Evolutionary conservation across 1,284 basidiomycete genomes (phyloP).

Genomic region (Stereum hirsutum): DNA sequence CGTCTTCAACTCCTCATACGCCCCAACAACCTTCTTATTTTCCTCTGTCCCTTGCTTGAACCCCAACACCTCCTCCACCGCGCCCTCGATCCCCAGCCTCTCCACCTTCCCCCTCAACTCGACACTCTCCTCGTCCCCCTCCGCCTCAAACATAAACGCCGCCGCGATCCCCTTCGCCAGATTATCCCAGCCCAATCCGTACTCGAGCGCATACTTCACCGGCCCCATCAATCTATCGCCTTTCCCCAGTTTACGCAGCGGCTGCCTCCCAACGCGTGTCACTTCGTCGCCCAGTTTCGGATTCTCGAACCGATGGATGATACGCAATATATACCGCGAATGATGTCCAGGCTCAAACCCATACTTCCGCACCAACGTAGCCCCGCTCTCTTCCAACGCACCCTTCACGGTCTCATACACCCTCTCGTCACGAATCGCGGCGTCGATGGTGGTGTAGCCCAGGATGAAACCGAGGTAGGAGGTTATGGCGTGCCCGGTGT

Average conservation of each 20-base stretch:
- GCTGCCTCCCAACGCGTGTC: constrained; percentile 26
- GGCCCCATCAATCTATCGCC: constrained; percentile 28
- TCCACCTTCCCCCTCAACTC: constrained; percentile 20
- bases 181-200: constrained; percentile 20
- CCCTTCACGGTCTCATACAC: constrained; percentile 13
- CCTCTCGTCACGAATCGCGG: constrained; percentile 17
- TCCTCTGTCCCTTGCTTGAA: constrained; percentile 18
- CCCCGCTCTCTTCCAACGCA: constrained; percentile 19
- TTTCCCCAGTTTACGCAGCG: constrained; percentile 26
- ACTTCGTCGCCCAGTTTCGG: constrained; percentile 27
- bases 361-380: constrained; percentile 18
- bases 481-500: constrained; percentile 28
- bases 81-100: constrained; percentile 17
- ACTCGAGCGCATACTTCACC: constrained; percentile 23
- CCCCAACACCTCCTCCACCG: constrained; percentile 18
- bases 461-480: constrained; percentile 28
- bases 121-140: constrained; percentile 23
- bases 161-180: constrained; percentile 27
- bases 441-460: constrained; percentile 21
- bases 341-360: constrained; percentile 20
- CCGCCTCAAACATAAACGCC: constrained; percentile 23
- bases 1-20: constrained; percentile 16
- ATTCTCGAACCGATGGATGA: constrained; percentile 25
- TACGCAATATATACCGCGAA: constrained; percentile 23
- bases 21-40: constrained; percentile 14